Base-by-base conservation (phyloP, 306 rosid genomes). In the Fagus sylvatica region DNA sequence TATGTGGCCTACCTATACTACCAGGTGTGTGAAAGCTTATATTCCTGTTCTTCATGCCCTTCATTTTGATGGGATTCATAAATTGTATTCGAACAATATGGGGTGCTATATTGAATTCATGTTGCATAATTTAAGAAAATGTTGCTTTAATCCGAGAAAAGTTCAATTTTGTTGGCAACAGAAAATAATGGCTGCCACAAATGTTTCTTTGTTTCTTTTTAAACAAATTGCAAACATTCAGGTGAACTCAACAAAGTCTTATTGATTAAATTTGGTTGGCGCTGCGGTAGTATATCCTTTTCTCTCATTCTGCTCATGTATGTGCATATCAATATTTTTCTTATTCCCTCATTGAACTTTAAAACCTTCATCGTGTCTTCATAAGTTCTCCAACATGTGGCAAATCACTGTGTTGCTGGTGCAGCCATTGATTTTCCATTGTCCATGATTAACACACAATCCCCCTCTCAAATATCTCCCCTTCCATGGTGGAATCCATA, bases 1-100 rank as follows among this genome's bases (percentile, higher is more conserved):
- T 92, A 92, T 76, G 86, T 54, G 37, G 94, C 98, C 74, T 94
- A 94, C 84, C 84, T 92, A 70, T 94, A 89, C 81, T 92, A 88
- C 76, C 98, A 94, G 98, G 98, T 94, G 86, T 51, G 53, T 55
- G 64, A 61, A 22, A 74, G 64, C 79, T 72, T 37, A 56, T 62
- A 36, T 75, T 62, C 67, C 61, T 15, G 13, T 49, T 17, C 71
- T 73, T 70, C 15, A 9, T 65, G 60, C 28, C 40, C 65, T 12
- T 69, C 32, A 17, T 53, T 73, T 4, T 65, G 59, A 78, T 65
- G 74, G 70, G 71, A 82, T 5, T 48, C 53, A 34, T 49, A 51
- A 48, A 39, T 75, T 41, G 46, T 51, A 71, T 56, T 56, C 66
- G 5, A 16, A 13, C 2, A 16, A 36, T 64, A 64, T 36, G 2